Conservation (phyloP, 2,329 filamentous ascomycete genomes). For the Alternaria solani region DNA sequence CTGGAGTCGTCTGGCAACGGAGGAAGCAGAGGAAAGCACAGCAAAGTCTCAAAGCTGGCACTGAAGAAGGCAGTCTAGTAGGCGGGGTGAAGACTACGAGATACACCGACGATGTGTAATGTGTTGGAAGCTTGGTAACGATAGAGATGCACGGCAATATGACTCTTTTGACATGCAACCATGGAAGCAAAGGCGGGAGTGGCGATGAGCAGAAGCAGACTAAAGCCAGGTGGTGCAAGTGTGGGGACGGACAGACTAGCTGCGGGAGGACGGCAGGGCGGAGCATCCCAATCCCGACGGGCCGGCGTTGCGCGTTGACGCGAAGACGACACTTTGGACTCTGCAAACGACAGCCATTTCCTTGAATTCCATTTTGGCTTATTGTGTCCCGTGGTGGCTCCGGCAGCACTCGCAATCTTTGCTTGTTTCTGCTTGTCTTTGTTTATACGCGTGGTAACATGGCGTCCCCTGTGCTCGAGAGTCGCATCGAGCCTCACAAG, state of each 20-base stretch:
- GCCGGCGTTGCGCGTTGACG: constrained; percentile 7
- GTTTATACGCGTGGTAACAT: constrained; percentile 22
- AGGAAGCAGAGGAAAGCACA: neutral
- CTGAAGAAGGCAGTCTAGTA: neutral
- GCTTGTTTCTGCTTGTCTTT: neutral
- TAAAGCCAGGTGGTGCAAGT: constrained; percentile 7
- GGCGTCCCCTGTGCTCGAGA: constrained; percentile 50
- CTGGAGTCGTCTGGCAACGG: neutral
- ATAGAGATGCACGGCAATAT: neutral
- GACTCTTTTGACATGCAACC: neutral
- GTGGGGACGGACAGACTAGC: constrained; percentile 8
- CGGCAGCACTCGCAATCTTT: neutral
- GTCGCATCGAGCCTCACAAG: constrained; percentile 49
- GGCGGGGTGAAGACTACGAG: neutral
- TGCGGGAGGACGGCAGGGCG: constrained; percentile 16
- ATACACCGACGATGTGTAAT: neutral
- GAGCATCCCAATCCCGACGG: constrained; percentile 11
- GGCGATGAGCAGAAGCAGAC: neutral
- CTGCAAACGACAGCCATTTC: constrained; percentile 9
- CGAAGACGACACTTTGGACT: constrained; percentile 1
- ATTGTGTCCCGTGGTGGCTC: neutral
- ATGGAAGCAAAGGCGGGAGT: neutral
- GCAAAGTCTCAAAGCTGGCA: neutral
- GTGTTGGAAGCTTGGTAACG: neutral
- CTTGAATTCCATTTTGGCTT: too few relatives aligned